These are phyloP conservation scores for Poa pratensis DNA, from an alignment of 176 grass and related monocot species.

Conservation along the genomic window DNA sequence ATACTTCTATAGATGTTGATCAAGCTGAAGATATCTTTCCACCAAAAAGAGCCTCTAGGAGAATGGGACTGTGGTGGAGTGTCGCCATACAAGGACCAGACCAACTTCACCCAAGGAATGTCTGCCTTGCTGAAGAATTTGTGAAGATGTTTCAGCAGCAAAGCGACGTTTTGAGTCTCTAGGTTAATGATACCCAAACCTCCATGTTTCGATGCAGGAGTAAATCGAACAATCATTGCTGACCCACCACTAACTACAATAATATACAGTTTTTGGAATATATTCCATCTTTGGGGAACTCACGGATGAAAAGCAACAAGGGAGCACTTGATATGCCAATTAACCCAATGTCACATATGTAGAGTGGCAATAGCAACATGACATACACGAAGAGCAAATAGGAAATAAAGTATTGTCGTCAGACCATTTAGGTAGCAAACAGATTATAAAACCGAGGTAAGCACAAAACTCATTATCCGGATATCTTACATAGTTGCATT, in stretches of 20 bases:
- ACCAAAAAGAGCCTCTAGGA: no score
- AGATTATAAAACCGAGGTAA: neutral
- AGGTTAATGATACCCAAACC: no score
- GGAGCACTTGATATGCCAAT: conserved; percentile 22
- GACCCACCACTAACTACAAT: neutral
- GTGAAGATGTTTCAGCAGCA: no score
- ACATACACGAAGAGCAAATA: neutral
- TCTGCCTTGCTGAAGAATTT: no score
- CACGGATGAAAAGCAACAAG: neutral
- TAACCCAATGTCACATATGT: neutral
- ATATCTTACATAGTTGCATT: conserved; percentile 39
- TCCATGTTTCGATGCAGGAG: neutral
- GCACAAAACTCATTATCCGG: conserved; percentile 25
- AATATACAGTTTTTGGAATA: neutral
- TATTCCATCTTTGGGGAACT: conserved; percentile 8
- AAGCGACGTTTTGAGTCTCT: no score
- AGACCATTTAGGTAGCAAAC: neutral
- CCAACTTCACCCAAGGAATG: no score
- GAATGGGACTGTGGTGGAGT: no score
- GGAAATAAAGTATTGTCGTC: neutral
- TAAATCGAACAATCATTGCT: conserved; percentile 6
- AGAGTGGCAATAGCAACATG: neutral
- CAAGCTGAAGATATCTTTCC: no score
- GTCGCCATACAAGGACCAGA: no score
- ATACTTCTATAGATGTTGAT: no score